Percentiles rank a stretch among this genome's conserved stretches.
These are phyloP conservation scores for Alternaria atra DNA, from an alignment of 2,329 filamentous ascomycete genomes.

Conservation along the genomic window DNA sequence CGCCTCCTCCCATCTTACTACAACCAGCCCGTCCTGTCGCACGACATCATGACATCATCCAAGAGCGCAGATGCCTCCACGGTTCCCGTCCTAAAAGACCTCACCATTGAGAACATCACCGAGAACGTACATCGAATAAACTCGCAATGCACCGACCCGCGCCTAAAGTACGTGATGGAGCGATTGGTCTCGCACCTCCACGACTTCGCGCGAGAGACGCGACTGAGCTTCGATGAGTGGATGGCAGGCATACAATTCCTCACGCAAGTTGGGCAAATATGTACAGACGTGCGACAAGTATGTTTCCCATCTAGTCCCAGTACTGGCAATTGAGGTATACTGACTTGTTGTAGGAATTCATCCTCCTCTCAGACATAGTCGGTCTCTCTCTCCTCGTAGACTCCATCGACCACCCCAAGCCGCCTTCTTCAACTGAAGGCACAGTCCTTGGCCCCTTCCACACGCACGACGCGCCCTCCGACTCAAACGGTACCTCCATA, in stretches of 20 bases:
- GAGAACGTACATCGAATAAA: slow-evolving; percentile 79
- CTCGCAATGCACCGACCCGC: slow-evolving; percentile 70
- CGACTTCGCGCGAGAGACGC: slow-evolving; percentile 81
- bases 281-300: slow-evolving; percentile 76
- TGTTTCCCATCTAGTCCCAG: background rate
- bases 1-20: background rate
- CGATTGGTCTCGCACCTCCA: slow-evolving; percentile 79
- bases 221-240: slow-evolving; percentile 80
- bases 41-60: slow-evolving; percentile 7
- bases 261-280: slow-evolving; percentile 76
- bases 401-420: slow-evolving; percentile 84
- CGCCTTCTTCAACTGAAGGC: slow-evolving; percentile 73
- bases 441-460: slow-evolving; percentile 86
- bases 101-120: slow-evolving; percentile 83
- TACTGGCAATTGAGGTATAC: background rate
- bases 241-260: slow-evolving; percentile 77
- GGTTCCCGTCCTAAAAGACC: slow-evolving; percentile 61
- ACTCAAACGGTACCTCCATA: slow-evolving; percentile 68
- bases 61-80: slow-evolving; percentile 9
- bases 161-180: slow-evolving; percentile 76
- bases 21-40: background rate
- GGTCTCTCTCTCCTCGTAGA: slow-evolving; percentile 83
- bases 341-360: slow-evolving; percentile 69
- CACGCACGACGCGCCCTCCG: slow-evolving; percentile 74
- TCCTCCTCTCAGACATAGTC: slow-evolving; percentile 81